These are phyloP conservation scores for Brassica napus DNA, from an alignment of 345 rosid genomes.

Conservation along the genomic window DNA sequence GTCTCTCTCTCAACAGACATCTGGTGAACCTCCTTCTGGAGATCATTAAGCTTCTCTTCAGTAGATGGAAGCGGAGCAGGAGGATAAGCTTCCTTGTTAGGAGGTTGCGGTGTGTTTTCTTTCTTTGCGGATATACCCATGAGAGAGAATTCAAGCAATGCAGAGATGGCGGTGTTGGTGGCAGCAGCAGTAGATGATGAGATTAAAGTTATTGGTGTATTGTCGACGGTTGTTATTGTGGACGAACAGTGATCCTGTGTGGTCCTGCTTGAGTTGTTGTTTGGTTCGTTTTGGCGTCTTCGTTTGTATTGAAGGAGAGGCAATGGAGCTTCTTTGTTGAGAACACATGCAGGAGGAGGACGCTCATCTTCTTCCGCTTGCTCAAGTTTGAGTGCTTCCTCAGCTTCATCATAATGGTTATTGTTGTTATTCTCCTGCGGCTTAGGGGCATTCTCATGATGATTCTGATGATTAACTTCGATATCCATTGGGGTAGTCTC, in stretches of 20 bases:
- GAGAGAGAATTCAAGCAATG: conserved; percentile 76
- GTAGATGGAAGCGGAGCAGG: conserved; percentile 28
- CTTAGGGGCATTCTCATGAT: conserved; percentile 24
- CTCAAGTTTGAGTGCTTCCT: conserved; percentile 31
- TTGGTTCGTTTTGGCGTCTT: conserved; percentile 62
- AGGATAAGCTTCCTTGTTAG: conserved; percentile 29
- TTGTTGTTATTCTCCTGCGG: conserved; percentile 10
- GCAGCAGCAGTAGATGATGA: conserved; percentile 54
- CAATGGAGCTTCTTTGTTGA: conserved; percentile 60
- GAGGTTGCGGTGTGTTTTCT: conserved; percentile 23
- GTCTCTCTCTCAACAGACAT: conserved; percentile 72
- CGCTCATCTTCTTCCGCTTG: conserved; percentile 41
- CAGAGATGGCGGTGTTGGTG: conserved; percentile 66
- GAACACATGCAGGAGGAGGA: conserved; percentile 47
- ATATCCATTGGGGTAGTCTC: conserved; percentile 33
- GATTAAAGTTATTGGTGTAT: conserved; percentile 42
- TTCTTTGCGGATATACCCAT: conserved; percentile 39
- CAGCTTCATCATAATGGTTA: conserved; percentile 20
- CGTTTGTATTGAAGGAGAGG: conserved; percentile 74
- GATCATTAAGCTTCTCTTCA: conserved; percentile 46
- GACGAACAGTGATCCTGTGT: conserved; percentile 74
- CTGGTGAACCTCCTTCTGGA: conserved; percentile 68
- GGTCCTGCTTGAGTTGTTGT: conserved; percentile 60
- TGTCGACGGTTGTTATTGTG: conserved; percentile 64
- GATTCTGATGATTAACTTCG: conserved; percentile 28